Conservation (phyloP, 495 filamentous ascomycete genomes). For the Geoglossum glabrum region DNA sequence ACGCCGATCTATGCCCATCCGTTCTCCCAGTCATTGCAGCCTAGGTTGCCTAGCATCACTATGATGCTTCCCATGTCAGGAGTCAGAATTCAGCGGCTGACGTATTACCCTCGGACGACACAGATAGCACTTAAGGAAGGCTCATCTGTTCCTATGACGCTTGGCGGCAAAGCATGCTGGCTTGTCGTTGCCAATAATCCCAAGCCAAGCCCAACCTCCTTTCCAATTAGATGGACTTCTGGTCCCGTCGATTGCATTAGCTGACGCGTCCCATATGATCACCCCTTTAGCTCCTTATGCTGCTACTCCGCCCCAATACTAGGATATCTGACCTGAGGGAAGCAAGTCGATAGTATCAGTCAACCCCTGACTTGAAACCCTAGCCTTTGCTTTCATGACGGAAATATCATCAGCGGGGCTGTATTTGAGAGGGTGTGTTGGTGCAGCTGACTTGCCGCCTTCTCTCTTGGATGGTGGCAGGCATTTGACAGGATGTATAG, state of each 20-base stretch:
- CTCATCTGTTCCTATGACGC: background rate
- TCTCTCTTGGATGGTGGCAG: background rate
- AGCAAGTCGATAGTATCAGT: background rate
- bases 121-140: background rate
- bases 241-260: background rate
- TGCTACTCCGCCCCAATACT: background rate
- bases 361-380: background rate
- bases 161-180: background rate
- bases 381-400: background rate
- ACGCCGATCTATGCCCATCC: background rate
- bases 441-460: background rate
- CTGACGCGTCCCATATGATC: background rate
- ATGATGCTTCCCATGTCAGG: background rate
- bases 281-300: background rate
- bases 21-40: background rate
- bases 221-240: no score
- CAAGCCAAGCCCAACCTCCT: no score
- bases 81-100: background rate
- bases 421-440: background rate
- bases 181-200: no score
- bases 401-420: background rate
- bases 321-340: background rate
- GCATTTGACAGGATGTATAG: background rate
- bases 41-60: no score
- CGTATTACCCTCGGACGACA: background rate